Conservation (phyloP, 1,284 basidiomycete species). For the Ustilago lituana region DNA sequence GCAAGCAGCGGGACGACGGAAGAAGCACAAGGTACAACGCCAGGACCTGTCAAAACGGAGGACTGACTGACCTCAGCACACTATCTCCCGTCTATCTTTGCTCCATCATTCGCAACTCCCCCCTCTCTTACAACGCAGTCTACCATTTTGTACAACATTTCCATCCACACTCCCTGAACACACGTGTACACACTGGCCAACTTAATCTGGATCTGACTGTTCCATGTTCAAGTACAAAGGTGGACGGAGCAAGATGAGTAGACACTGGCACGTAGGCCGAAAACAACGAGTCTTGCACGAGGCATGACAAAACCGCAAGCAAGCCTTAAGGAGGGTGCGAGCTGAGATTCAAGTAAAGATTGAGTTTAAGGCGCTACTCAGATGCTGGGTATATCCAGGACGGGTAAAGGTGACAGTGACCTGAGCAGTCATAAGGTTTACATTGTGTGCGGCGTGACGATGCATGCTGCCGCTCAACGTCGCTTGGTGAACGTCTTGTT, state of each 20-base stretch:
- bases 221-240: not conserved
- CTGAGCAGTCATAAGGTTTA: constrained; percentile 1
- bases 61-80: too few relatives aligned
- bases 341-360: not conserved
- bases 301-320: too few relatives aligned
- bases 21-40: not conserved
- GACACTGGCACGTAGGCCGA: too few relatives aligned
- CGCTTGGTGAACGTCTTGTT: constrained; percentile 67
- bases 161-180: not conserved
- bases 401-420: constrained; percentile 6
- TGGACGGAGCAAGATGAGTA: not conserved
- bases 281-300: too few relatives aligned
- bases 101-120: not conserved
- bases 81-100: not conserved
- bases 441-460: too few relatives aligned
- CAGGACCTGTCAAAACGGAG: constrained; percentile 16
- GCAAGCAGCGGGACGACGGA: too few relatives aligned
- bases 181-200: too few relatives aligned
- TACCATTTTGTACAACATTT: not conserved
- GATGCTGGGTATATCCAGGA: constrained; percentile 11
- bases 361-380: constrained; percentile 2
- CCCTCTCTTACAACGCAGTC: too few relatives aligned
- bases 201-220: too few relatives aligned
- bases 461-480: constrained; percentile 17
- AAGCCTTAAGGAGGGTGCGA: not conserved